Base-by-base conservation (phyloP, 768 basidiomycete genomes). In the Coprinopsis marcescibilis region DNA sequence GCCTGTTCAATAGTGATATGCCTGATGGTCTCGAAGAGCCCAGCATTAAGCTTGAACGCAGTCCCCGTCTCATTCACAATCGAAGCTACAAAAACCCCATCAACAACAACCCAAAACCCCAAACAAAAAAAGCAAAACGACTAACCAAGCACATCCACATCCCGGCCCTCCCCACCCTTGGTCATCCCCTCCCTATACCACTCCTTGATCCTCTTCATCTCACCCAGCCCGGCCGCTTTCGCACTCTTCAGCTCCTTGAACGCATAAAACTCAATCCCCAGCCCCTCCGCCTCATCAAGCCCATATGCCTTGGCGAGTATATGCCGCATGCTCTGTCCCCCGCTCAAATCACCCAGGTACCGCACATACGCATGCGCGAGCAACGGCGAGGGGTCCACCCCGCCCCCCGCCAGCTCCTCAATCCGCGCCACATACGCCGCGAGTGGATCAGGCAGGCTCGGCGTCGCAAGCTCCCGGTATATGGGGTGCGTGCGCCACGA, bases 281-380 rank as follows among this genome's bases (percentile, higher is more conserved):
- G 53, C 1, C 73, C 78, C n/a, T 8, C 23, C 7, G 63, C 67
- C 24, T 71, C 69, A 43, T 80, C 72, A 2, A 89, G 71, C 11
- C 63, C 70, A 57, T 89, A 90, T 12, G 83, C 77, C 60, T 84
- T 83, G 13, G 72, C 71, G n/a, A 89, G 60, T 26, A 69, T 70
- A 33, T 76, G 69, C 19, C 79, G 70, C 56, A 89, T 80, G 49
- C 74, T 68, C 66, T 89, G 88, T 1, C 89, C 88, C 4, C 88
- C 87, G 35, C 81, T 84, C 25, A 89, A 68, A 60, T 90, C 87
- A 39, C 86, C 88, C 25, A 89, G 73, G 62, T 89, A 89, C 26
- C 86, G 76, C n/a, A 88, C 83, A 57, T 89, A 89, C 1, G 87
- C 72, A 61, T 90, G 89, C 0, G 87, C 82, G 5, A 90, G 72